phyloP scores from a whole-genome alignment of 2,329 filamentous ascomycete genomes.

The Botryotinia calthae region DNA sequence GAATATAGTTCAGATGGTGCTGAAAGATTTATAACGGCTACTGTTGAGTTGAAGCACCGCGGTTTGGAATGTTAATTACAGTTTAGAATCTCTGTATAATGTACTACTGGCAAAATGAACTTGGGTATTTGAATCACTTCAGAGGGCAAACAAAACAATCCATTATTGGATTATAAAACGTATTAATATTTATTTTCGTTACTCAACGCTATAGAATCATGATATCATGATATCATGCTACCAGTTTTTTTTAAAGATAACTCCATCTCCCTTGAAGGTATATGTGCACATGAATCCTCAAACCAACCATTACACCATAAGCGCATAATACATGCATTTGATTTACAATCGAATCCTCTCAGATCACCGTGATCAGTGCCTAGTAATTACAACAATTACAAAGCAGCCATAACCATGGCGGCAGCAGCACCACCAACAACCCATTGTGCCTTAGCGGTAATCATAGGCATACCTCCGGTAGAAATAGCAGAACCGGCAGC shows the following conservation, averaged over 20 bases:
- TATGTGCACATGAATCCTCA: neutral
- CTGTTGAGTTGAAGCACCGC: neutral
- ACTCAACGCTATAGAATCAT: neutral
- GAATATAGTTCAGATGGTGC: neutral
- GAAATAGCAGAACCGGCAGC: slow-evolving; percentile 17
- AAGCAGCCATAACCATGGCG: slow-evolving; percentile 33
- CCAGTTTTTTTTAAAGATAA: neutral
- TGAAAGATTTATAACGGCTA: neutral
- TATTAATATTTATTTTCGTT: neutral
- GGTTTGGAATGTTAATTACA: neutral
- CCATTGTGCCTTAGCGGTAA: slow-evolving; percentile 33
- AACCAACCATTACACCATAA: neutral
- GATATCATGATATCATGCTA: neutral
- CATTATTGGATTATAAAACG: neutral
- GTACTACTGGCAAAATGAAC: neutral
- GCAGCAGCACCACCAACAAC: slow-evolving; percentile 30
- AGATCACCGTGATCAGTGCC: neutral
- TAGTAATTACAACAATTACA: slow-evolving; percentile 21
- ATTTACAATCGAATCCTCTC: neutral
- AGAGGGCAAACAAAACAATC: neutral
- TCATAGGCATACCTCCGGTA: slow-evolving; percentile 30
- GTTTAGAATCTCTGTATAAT: neutral
- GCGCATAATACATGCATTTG: neutral
- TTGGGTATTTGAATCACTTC: neutral
- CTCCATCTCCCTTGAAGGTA: neutral